Percentiles rank a stretch among this genome's conserved stretches.
phyloP scores from a whole-genome alignment of 129 eudicot genomes.

The Dittrichia graveolens region DNA sequence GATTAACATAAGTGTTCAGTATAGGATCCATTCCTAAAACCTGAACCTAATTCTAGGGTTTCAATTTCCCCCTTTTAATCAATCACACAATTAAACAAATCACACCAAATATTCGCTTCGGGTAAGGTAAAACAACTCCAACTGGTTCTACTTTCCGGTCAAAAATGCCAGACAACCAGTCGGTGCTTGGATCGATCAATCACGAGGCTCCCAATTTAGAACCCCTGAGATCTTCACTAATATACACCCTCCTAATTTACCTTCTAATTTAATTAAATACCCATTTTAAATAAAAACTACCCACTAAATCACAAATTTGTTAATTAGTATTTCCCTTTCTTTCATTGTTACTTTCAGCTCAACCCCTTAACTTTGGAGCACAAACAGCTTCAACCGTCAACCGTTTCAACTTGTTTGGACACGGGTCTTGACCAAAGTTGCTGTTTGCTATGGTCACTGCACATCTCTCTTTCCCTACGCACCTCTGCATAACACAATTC shows the following conservation, averaged over 20 bases:
- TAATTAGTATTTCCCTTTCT: constrained; percentile 31
- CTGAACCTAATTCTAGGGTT: constrained; percentile 44
- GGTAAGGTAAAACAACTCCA: constrained; percentile 15
- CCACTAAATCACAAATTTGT: constrained; percentile 36
- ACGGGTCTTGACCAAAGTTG: constrained; percentile 60
- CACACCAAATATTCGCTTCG: constrained; percentile 33
- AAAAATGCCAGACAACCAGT: constrained; percentile 49
- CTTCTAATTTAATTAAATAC: constrained; percentile 25
- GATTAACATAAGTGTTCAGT: constrained; percentile 43
- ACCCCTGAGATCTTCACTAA: constrained; percentile 47
- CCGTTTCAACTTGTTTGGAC: constrained; percentile 55
- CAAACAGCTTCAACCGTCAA: constrained; percentile 64
- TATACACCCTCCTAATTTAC: constrained; percentile 32
- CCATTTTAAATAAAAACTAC: constrained; percentile 29
- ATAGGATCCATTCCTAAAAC: constrained; percentile 68
- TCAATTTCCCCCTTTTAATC: constrained; percentile 30
- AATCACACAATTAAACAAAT: constrained; percentile 40
- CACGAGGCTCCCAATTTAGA: constrained; percentile 43
- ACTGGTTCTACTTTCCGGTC: constrained; percentile 51
- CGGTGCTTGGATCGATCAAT: constrained; percentile 33
- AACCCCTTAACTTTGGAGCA: constrained; percentile 39
- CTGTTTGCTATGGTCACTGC: constrained; percentile 52
- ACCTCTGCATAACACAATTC: constrained; percentile 40
- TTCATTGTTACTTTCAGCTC: constrained; percentile 23
- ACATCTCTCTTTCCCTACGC: constrained; percentile 57